A percentile compares a stretch with the other conserved stretches of the same genome.
Evolutionary conservation across 2,329 filamentous ascomycete genomes (phyloP).

Genomic region (Onygenales sp.): DNA sequence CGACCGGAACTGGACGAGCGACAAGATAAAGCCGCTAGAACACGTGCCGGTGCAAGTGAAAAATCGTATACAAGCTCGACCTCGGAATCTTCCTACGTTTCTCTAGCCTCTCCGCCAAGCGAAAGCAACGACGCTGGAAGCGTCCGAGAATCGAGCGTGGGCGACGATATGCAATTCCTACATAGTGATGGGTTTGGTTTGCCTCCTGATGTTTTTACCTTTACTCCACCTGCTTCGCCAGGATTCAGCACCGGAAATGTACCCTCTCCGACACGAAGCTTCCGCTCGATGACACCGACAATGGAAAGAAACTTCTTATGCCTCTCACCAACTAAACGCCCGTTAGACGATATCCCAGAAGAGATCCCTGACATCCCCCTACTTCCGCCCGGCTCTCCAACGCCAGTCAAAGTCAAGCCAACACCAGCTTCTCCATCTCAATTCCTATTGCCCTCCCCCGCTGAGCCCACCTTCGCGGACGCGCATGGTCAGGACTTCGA

Average conservation of each 20-base stretch:
- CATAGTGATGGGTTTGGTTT: conserved; percentile 23
- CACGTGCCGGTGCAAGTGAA: conserved; percentile 34
- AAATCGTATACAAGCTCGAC: conserved; percentile 26
- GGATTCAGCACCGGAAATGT: conserved; percentile 30
- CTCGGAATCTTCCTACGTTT: conserved; percentile 29
- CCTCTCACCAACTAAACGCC: conserved; percentile 23
- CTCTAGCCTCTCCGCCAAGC: conserved; percentile 30
- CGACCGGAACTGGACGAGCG: conserved; percentile 51
- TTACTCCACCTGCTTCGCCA: conserved; percentile 39
- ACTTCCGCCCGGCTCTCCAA: conserved; percentile 11
- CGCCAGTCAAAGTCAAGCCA: conserved; percentile 8
- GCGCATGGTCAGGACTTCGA: conserved; percentile 29
- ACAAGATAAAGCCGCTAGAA: conserved; percentile 46
- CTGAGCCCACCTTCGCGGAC: conserved; percentile 25
- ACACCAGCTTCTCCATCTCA: conserved; percentile 16
- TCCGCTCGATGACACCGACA: conserved; percentile 29
- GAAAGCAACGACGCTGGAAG: conserved; percentile 31
- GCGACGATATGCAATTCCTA: conserved; percentile 23
- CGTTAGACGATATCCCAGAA: conserved; percentile 22
- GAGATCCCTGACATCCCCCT: conserved; percentile 20
- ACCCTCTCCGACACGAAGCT: conserved; percentile 25
- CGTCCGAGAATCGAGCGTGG: conserved; percentile 24
- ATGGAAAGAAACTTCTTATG: conserved; percentile 29
- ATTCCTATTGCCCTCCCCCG: conserved; percentile 27
- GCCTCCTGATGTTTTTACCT: conserved; percentile 33